Percentiles rank a stretch among this genome's conserved stretches.
phyloP scores from a whole-genome alignment of 148 eudicot genomes.

The Dianthus caryophyllus region DNA sequence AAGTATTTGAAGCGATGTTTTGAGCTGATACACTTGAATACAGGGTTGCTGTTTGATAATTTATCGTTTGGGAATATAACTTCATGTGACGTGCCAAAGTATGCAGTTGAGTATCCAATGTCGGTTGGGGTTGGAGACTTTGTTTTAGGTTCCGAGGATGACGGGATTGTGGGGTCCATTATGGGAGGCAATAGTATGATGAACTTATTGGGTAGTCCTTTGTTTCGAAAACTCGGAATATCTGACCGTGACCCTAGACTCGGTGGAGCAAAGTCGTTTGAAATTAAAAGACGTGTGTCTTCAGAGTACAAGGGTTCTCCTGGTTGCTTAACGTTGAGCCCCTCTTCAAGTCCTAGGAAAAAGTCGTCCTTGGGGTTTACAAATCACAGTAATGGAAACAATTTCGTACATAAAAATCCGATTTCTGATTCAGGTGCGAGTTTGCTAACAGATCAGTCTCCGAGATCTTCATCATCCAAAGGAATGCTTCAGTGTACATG shows the following conservation, averaged over 20 bases:
- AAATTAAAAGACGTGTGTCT: constrained; percentile 16
- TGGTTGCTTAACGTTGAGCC: constrained; percentile 19
- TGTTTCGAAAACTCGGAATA: constrained; percentile 43
- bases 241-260: constrained; percentile 24
- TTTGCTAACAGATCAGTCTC: constrained; percentile 34
- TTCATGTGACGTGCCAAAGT: constrained; percentile 14
- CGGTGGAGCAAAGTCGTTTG: constrained; percentile 30
- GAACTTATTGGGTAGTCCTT: constrained; percentile 60
- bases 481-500: constrained; percentile 73
- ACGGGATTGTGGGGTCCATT: constrained; percentile 44
- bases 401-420: constrained; percentile 33
- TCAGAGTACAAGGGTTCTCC: constrained; percentile 33
- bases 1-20: constrained; percentile 28
- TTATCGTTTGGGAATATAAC: neutral
- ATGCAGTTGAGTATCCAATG: constrained; percentile 23
- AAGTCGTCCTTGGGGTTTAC: constrained; percentile 17
- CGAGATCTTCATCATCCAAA: constrained; percentile 38
- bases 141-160: constrained; percentile 22
- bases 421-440: constrained; percentile 40
- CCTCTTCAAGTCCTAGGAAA: constrained; percentile 30
- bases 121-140: constrained; percentile 21
- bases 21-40: constrained; percentile 23
- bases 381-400: constrained; percentile 26
- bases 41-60: constrained; percentile 13
- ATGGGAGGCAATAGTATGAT: constrained; percentile 58